Evolutionary conservation across 768 basidiomycete genomes (phyloP), one percentile per base, ranked within the genome.

Genomic region (Trametes cubensis): DNA sequence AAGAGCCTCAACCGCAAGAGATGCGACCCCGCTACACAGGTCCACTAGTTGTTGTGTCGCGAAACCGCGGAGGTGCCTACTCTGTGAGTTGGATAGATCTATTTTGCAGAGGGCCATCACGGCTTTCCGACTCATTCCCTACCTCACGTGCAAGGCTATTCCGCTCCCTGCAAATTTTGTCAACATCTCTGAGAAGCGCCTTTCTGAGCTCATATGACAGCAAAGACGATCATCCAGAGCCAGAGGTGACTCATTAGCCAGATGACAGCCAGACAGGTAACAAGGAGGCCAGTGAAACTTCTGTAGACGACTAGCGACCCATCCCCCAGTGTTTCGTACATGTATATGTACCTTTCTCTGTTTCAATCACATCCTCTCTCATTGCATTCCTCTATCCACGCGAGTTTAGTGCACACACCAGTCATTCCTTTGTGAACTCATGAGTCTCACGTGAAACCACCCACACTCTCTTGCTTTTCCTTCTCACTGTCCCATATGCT

Each of bases 61-160:
- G 55, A 2, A 68, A 56, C 48, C 21, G 34, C 2, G 66, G 67
- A 17, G 70, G 65, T 2, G 62, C 62, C 0, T 72, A 72, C 45
- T 42, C 25, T 68, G 23, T 0, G 69, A 74, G 51, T 58, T 73
- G 14, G 66, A 72, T n/a, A 57, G 73, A 2, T 10, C 69, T 0
- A 26, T 72, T 7, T 62, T 58, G 1, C 54, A 64, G 0, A 38
- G 55, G 0, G 47, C 40, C 0, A 63, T 64, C 41, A 67, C 68
- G 0, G 69, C 60, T 0, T 72, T 71, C 47, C 64, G 54, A 0
- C 34, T 73, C 5, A 47, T 73, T 17, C 69, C 70, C 4, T 70
- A 72, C 34, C 44, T 60, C 6, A 39, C 58, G 25, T 20, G 58
- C 13, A 26, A 39, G 17, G 38, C 50, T 14, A 58, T 58, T 2